phyloP scores from a whole-genome alignment of 1,139 yeast genomes.

The Eremothecium coryli region DNA sequence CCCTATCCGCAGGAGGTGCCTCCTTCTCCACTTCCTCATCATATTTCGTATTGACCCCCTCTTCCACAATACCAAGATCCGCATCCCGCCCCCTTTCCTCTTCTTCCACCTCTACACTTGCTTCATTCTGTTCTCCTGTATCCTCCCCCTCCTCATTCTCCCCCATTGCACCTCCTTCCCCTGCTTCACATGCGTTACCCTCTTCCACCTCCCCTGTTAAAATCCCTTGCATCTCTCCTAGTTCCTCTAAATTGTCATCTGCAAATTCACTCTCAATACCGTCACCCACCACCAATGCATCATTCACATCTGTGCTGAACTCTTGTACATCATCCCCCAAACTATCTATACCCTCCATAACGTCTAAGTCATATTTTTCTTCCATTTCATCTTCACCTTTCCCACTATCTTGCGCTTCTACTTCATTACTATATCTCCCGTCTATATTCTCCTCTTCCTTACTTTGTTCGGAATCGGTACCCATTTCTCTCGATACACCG shows the following conservation, averaged over 20 bases:
- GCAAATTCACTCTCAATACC: not conserved
- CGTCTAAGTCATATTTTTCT: too few species aligned
- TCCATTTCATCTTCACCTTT: too few species aligned
- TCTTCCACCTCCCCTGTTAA: not conserved
- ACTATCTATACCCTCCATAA: too few species aligned
- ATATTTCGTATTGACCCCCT: constrained; percentile 2
- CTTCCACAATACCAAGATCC: constrained; percentile 5
- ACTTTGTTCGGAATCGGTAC: not conserved
- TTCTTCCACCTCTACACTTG: not conserved
- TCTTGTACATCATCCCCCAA: too few species aligned
- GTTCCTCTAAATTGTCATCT: not conserved
- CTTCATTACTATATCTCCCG: not conserved
- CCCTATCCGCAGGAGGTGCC: not conserved
- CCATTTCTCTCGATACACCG: not conserved
- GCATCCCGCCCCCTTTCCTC: constrained; percentile 4
- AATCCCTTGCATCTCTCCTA: not conserved
- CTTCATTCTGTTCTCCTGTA: not conserved
- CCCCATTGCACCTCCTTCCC: not conserved
- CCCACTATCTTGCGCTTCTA: too few species aligned
- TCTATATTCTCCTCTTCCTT: not conserved
- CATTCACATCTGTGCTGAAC: too few species aligned
- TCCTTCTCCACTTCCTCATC: constrained; percentile 1
- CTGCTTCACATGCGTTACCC: not conserved
- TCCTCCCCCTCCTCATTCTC: not conserved
- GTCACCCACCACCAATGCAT: not conserved